Evolutionary conservation across 768 basidiomycete species (phyloP).

Genomic region (Boletellus emodensis): DNA sequence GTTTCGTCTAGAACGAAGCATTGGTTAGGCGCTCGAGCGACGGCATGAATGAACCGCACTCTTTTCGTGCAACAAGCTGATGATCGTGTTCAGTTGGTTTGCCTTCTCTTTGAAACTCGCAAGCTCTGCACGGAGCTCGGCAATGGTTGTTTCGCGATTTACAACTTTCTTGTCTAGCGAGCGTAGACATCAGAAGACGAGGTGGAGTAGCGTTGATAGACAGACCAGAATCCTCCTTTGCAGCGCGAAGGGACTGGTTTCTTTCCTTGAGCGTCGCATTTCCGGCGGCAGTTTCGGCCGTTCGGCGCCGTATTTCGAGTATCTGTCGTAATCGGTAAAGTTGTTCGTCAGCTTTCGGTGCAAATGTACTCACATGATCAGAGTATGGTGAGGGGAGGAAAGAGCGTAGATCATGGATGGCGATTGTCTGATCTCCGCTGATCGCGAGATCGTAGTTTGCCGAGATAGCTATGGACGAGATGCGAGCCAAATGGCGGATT

Average conservation of each 20-base stretch:
- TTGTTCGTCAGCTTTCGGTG: neutral
- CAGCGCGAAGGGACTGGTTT: neutral
- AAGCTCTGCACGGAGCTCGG: neutral
- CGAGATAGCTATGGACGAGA: conserved; percentile 3
- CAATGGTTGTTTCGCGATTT: neutral
- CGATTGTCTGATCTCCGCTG: no score
- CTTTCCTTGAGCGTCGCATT: neutral
- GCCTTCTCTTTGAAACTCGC: no score
- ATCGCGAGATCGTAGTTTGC: neutral
- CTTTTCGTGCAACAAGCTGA: no score
- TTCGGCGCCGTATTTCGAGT: neutral
- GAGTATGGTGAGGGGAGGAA: no score
- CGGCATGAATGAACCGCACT: no score
- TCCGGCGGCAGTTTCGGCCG: neutral
- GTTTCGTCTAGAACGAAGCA: no score
- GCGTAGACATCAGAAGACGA: neutral
- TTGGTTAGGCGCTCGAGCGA: no score
- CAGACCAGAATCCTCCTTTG: neutral
- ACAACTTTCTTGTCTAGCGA: neutral
- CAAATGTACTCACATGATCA: neutral
- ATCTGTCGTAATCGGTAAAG: neutral
- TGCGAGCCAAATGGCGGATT: neutral
- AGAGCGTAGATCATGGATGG: no score
- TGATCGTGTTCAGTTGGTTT: no score
- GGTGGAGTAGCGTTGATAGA: neutral